Evolutionary conservation across 2,329 filamentous ascomycete genomes (phyloP), one percentile per base, ranked within the genome.

Genomic region (Ophiostoma tasmaniense): DNA sequence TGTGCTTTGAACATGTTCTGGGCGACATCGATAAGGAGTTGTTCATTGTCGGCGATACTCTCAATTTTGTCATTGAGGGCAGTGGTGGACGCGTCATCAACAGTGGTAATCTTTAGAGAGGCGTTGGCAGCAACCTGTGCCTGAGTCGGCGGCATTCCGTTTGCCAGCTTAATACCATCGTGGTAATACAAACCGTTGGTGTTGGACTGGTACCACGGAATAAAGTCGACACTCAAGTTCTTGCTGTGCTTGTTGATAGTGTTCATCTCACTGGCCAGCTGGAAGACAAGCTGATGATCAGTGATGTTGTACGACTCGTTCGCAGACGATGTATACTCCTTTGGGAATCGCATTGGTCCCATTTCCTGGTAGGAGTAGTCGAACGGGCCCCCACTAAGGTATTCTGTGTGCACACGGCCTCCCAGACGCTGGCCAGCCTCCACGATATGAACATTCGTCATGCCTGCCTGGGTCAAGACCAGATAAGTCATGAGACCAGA

Each of bases 271-370:
- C 62, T 42, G 20, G 62, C 62, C 2, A 64, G 33, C n/a, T 64
- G 62, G n/a, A 64, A 64, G 3, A 64, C 62, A 25, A 64, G 62
- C 62, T 64, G 62, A n/a, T 64, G 62, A 14, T 64, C 62, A 3
- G 62, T 64, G n/a, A 64, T 64, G 33, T 64, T 64, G 62, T 64
- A 64, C 13, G 62, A 39, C 35, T 64, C 62, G 62, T 64, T 64
- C 3, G 62, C 20, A 2, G 62, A 64, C 4, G 33, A 39, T 3
- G 62, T 64, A 35, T 64, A 64, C 33, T 64, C 62, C 62, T 64
- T 64, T 17, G 62, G 62, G 33, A 64, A 64, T 6, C 62, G 62
- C 62, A 64, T 64, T 1, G 62, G 62, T 13, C 62, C 62, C 62
- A 64, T 64, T 11, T 64, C 62, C 35, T 64, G 62, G 33, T 64